A percentile compares a stretch with the other conserved stretches of the same genome.
Evolutionary conservation across 768 basidiomycete species (phyloP).

Genomic region (Heimioporus sp.): DNA sequence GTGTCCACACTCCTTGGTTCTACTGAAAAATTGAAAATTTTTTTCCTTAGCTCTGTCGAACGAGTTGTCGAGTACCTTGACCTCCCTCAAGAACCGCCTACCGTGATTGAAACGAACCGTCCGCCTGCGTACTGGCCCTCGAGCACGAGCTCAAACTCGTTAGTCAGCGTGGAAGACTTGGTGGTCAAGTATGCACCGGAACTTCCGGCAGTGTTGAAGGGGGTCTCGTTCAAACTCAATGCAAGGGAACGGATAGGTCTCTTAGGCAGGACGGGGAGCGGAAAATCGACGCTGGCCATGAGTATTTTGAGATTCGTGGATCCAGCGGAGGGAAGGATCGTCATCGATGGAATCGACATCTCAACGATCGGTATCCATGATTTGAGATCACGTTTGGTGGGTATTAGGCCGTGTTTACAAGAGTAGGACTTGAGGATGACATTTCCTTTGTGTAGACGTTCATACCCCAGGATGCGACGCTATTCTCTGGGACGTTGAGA

Average conservation of each 20-base stretch:
- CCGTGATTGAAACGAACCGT: conserved; percentile 67
- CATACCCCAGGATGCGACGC: conserved; percentile 71
- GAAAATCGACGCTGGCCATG: conserved; percentile 85
- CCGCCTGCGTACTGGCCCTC: conserved; percentile 96
- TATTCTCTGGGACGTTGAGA: conserved; percentile 78
- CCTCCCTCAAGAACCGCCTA: conserved; percentile 83
- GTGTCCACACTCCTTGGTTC: conserved; percentile 22
- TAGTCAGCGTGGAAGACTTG: conserved; percentile 72
- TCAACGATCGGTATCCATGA: conserved; percentile 83
- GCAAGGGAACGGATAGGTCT: conserved; percentile 76
- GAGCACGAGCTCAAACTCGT: conserved; percentile 50
- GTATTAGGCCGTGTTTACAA: conserved; percentile 18
- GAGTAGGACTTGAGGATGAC: background rate
- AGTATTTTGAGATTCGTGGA: conserved; percentile 84
- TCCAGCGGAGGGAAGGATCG: conserved; percentile 68
- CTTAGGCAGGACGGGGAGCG: conserved; percentile 79
- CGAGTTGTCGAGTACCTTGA: conserved; percentile 90
- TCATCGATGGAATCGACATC: conserved; percentile 89
- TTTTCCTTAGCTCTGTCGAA: conserved; percentile 68
- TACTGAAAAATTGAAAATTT: conserved; percentile 5
- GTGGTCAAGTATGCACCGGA: conserved; percentile 83
- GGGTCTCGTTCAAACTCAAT: conserved; percentile 69
- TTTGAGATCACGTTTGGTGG: conserved; percentile 68
- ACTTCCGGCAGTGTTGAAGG: conserved; percentile 75
- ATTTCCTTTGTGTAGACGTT: conserved; percentile 52